Evolutionary conservation across 2,329 filamentous ascomycete genomes (phyloP).

Genomic region (Penicillium brevicompactum): DNA sequence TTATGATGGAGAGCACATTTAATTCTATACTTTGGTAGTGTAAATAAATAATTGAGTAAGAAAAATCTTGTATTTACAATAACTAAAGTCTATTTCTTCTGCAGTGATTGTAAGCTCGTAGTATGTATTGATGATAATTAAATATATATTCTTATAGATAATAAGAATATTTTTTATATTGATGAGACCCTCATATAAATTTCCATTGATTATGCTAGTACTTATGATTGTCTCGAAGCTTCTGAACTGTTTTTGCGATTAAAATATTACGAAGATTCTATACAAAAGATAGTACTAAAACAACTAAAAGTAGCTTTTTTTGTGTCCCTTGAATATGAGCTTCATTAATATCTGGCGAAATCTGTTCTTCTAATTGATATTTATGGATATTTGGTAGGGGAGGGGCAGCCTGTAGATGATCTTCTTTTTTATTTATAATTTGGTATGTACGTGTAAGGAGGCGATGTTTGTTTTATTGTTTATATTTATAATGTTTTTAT

Average conservation of each 20-base stretch:
- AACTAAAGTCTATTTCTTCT: slow-evolving; percentile 46
- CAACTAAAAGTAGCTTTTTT: no score
- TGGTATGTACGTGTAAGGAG: slow-evolving; percentile 37
- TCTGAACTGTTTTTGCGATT: background rate
- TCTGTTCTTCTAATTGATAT: no score
- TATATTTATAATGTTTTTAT: slow-evolving; percentile 48
- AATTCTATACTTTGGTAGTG: no score
- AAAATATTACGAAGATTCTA: no score
- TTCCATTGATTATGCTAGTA: slow-evolving; percentile 47
- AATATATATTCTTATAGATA: slow-evolving; percentile 47
- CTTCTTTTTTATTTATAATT: slow-evolving; percentile 34
- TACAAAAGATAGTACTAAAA: no score
- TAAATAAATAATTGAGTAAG: no score
- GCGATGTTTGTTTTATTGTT: slow-evolving; percentile 42
- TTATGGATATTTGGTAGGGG: no score
- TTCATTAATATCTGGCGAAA: background rate
- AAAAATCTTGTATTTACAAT: no score
- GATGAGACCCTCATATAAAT: slow-evolving; percentile 28
- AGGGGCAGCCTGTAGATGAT: background rate
- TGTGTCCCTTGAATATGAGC: background rate
- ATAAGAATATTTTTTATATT: slow-evolving; percentile 41
- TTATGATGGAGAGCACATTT: no score
- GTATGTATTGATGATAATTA: slow-evolving; percentile 49
- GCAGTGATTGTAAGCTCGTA: slow-evolving; percentile 52
- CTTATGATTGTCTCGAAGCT: slow-evolving; percentile 42